Percentiles rank a stretch among this genome's conserved stretches.
Evolutionary conservation across 176 grass and related monocot genomes (phyloP).

Genomic region (Oryza punctata): DNA sequence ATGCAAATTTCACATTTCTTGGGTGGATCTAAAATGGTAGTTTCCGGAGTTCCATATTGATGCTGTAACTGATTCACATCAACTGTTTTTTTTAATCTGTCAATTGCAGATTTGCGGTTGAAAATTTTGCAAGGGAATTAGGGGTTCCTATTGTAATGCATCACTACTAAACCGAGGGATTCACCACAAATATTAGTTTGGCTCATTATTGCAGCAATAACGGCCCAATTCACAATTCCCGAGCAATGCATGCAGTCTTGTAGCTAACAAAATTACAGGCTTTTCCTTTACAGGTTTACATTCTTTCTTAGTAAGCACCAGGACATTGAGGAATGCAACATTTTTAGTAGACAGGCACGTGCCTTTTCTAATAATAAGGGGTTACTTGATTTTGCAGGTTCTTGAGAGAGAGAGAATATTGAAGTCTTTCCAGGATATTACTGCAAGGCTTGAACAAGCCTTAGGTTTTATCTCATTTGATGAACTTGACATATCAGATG

Average conservation of each 20-base stretch:
- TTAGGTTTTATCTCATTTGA: conserved; percentile 75
- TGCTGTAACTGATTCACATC: neutral
- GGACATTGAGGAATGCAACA: neutral
- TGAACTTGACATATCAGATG: conserved; percentile 88
- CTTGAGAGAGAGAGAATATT: conserved; percentile 77
- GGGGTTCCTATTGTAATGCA: neutral
- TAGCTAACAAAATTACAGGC: no score
- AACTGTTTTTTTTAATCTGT: neutral
- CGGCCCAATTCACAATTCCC: neutral
- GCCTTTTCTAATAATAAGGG: conserved; percentile 24
- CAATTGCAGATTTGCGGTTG: neutral
- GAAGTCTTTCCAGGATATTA: conserved; percentile 71
- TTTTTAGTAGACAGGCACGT: neutral
- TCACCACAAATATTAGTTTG: neutral
- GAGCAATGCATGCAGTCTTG: no score
- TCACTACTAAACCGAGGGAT: neutral
- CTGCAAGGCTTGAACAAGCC: conserved; percentile 72
- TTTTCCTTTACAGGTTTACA: no score
- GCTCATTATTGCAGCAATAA: neutral
- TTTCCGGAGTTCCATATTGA: neutral
- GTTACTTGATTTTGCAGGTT: conserved; percentile 60
- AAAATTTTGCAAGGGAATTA: neutral
- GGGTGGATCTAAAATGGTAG: neutral
- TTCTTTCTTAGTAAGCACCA: neutral
- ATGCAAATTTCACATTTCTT: neutral